These are phyloP conservation scores for Geosmithia putterillii DNA, from an alignment of 2,329 filamentous ascomycete species.

Conservation along the genomic window DNA sequence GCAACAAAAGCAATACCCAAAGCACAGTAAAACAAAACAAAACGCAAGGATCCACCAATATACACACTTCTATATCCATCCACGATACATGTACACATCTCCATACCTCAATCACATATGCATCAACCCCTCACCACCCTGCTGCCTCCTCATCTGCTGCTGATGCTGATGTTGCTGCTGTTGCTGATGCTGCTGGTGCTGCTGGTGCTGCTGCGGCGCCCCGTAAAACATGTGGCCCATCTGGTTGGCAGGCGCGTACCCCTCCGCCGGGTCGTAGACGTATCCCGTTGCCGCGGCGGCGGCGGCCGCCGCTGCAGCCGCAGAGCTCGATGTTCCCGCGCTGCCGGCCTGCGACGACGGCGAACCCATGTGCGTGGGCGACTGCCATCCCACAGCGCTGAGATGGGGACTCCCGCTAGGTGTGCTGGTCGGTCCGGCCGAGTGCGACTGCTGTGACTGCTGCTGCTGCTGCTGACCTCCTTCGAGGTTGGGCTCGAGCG, in stretches of 20 bases:
- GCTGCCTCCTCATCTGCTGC: conserved; percentile 51
- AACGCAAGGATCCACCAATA: no score
- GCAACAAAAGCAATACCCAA: neutral
- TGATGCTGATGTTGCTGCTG: neutral
- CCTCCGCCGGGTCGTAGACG: conserved; percentile 69
- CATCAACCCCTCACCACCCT: conserved; percentile 53
- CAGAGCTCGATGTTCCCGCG: neutral
- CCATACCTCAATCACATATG: conserved; percentile 20
- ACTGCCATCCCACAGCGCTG: conserved; percentile 71
- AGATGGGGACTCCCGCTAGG: conserved; percentile 81
- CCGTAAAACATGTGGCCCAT: conserved; percentile 64
- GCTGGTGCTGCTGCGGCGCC: conserved; percentile 24
- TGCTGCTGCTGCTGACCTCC: neutral
- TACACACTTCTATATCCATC: no score
- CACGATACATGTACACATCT: neutral
- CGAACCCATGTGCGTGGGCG: conserved; percentile 62
- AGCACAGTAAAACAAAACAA: neutral
- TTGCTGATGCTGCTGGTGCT: neutral
- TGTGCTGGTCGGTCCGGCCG: conserved; percentile 54
- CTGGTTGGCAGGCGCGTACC: conserved; percentile 45
- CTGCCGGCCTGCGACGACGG: conserved; percentile 57
- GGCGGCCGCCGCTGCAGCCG: no score
- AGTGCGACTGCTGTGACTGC: conserved; percentile 41
- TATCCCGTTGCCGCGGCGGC: conserved; percentile 29
- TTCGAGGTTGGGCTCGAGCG: conserved; percentile 75